Conservation (phyloP, 2,329 filamentous ascomycete genomes). For the Geoglossum cookeanum region DNA sequence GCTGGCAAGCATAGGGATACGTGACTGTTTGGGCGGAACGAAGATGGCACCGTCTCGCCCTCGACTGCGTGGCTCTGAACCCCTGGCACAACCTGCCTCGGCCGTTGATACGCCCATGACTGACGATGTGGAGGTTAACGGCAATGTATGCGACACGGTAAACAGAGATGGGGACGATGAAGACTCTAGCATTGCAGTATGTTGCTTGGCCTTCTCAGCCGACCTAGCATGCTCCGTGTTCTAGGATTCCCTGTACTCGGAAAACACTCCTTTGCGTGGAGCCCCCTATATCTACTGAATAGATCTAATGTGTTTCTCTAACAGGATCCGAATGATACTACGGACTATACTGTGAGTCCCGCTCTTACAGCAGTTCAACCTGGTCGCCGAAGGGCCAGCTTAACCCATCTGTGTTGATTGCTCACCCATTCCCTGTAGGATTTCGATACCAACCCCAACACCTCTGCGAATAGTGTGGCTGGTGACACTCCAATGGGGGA, state of each 20-base stretch:
- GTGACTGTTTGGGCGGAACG: neutral
- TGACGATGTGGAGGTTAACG: constrained; percentile 13
- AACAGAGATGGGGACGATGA: constrained; percentile 19
- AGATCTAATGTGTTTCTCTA: neutral
- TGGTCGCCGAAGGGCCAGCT: neutral
- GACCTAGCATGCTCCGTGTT: neutral
- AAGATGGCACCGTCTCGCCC: constrained; percentile 23
- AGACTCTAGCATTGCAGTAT: constrained; percentile 23
- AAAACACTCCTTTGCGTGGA: constrained; percentile 13
- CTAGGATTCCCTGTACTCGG: constrained; percentile 7
- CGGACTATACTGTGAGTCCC: constrained; percentile 36
- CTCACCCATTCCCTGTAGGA: constrained; percentile 24
- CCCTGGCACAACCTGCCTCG: constrained; percentile 16
- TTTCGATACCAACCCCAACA: constrained; percentile 46
- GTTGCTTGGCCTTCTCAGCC: constrained; percentile 8
- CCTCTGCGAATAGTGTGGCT: constrained; percentile 63
- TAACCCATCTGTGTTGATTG: neutral
- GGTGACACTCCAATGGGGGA: constrained; percentile 51
- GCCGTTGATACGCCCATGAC: constrained; percentile 28
- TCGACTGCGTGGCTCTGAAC: constrained; percentile 19
- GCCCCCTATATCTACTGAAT: constrained; percentile 13
- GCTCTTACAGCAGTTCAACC: no score
- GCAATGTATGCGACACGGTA: constrained; percentile 6
- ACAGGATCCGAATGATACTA: constrained; percentile 35
- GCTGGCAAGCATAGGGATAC: neutral